phyloP scores from a whole-genome alignment of 495 filamentous ascomycete species.

The Tuber melanosporum region DNA sequence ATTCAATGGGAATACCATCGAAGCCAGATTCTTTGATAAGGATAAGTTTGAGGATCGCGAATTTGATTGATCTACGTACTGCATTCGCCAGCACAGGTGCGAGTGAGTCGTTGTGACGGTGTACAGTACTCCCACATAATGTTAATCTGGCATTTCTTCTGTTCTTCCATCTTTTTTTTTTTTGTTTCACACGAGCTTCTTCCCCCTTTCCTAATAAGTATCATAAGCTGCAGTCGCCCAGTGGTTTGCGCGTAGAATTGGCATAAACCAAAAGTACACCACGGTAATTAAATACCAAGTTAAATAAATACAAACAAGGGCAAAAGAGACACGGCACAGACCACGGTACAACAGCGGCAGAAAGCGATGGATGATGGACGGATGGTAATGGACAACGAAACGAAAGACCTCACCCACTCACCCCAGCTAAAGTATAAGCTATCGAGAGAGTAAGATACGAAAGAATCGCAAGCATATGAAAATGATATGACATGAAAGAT shows the following conservation, averaged over 20 bases:
- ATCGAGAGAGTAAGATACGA: not conserved
- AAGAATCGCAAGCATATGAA: not conserved
- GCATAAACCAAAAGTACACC: not conserved
- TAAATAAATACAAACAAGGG: conserved; percentile 1
- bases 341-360: not conserved
- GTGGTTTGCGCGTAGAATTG: not conserved
- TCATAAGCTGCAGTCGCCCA: not conserved
- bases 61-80: conserved; percentile 48
- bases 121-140: not conserved
- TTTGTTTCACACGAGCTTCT: not conserved
- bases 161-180: not conserved
- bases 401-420: not conserved
- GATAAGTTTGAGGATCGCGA: conserved; percentile 72
- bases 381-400: not conserved
- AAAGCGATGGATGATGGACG: not conserved
- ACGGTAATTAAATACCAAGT: not conserved
- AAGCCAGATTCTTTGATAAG: conserved; percentile 67
- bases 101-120: not conserved
- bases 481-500: not conserved
- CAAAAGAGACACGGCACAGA: not conserved
- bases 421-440: not conserved
- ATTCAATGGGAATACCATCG: conserved; percentile 79
- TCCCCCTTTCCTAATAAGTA: not conserved
- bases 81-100: not conserved
- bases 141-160: not conserved